Evolutionary conservation across 352 stramenopile genomes (phyloP), one percentile per base, ranked within the genome.

Genomic region (Elongisporangium prolatum): DNA sequence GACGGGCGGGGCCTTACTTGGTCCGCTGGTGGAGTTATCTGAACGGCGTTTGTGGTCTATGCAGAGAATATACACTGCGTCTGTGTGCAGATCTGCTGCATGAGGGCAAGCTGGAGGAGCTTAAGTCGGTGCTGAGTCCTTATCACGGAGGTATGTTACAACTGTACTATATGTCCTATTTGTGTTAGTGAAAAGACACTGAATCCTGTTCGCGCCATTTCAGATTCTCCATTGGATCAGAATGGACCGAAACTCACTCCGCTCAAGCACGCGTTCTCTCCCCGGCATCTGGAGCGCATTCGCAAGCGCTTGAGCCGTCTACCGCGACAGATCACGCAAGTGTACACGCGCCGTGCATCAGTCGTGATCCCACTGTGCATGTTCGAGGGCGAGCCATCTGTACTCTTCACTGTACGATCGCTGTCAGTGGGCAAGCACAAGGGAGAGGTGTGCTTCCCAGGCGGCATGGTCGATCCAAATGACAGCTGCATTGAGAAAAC

Each of bases 341-440:
- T 91, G 22, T 95, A 98, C 71, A 88, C 81, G 0, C 84, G 86
- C 59, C 83, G 96, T 52, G 96, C 95, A 20, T 91, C 89, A 37
- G 96, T 99, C 1, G 91, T 99, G 22, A 91, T 99, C 34, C 90
- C 97, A 24, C 68, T 99, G n/a, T 99, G 96, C 66, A 98, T 97
- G 68, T 97, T 98, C 21, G 72, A 98, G 51, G 91, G 92, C 20
- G 84, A 98, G 34, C 91, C 97, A 13, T 98, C 91, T 8, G 76
- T 99, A 37, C 84, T 99, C 14, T 98, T 99, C 72, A 98, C 97
- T 14, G 89, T 98, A 68, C 86, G 97, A 8, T 96, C 92, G 34
- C 67, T 84, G 20, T 90, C 84, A 0, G 79, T 99, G 20, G 84
- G 80, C 56, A 97, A 95, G 55, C 94, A 99, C 80, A 97, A 97